A percentile compares a stretch with the other conserved stretches of the same genome.
Evolutionary conservation across 1,284 basidiomycete genomes (phyloP).

Genomic region (Rhodotorula sp.): DNA sequence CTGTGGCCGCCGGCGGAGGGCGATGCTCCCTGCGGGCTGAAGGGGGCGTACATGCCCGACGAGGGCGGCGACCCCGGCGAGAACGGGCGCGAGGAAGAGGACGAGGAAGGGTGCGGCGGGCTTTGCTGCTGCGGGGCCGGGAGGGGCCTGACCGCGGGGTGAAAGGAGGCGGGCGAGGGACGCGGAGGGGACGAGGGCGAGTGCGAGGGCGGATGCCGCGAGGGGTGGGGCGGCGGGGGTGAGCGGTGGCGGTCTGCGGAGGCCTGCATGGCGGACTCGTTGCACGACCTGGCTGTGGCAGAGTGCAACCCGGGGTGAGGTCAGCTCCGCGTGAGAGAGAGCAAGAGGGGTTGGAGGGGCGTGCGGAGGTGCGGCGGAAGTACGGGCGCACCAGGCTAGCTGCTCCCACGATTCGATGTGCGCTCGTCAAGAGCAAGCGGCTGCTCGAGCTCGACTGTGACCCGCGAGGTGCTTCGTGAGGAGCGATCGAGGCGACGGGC

Average conservation of each 20-base stretch:
- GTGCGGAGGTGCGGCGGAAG: too few species aligned
- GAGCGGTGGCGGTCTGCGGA: background rate
- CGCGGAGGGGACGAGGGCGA: background rate
- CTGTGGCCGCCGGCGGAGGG: background rate
- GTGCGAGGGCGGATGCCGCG: background rate
- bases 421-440: too few species aligned
- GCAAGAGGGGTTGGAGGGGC: background rate
- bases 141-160: background rate
- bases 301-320: too few species aligned
- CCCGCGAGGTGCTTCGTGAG: background rate
- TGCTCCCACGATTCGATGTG: too few species aligned
- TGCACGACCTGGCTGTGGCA: too few species aligned
- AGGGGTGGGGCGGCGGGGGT: background rate
- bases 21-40: background rate
- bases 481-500: background rate
- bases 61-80: background rate
- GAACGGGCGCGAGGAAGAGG: background rate
- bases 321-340: background rate
- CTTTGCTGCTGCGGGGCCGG: background rate
- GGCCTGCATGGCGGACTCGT: background rate
- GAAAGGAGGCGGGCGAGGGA: conserved; percentile 4
- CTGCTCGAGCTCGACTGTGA: too few species aligned
- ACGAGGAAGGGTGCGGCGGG: background rate
- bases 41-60: background rate
- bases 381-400: too few species aligned